Evolutionary conservation across 2,329 filamentous ascomycete genomes (phyloP), one percentile per base, ranked within the genome.

Genomic region (Penicillium sp.): DNA sequence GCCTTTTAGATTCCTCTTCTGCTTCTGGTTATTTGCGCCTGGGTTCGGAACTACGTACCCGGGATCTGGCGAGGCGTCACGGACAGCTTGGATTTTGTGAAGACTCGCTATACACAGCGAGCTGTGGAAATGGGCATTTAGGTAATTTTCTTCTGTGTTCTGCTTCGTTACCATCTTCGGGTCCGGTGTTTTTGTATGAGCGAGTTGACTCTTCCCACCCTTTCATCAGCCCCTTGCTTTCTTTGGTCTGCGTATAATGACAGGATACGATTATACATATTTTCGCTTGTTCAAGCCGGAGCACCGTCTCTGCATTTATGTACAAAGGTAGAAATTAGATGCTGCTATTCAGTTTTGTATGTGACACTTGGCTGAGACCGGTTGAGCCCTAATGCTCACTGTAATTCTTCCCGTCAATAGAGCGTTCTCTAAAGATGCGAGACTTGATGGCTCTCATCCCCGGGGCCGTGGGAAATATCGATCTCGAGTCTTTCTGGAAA

Each of bases 1-100:
- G 28, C 38, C 17, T 28, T 16, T 30, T 40, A 54, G 72, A 73
- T 75, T 54, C 72, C 72, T 42, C 60, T 74, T 45, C 58, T 74
- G 33, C 54, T 72, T 45, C 53, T 74, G 31, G 64, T 73, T 38
- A 57, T 73, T 21, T 63, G 64, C 25, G 63, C 71, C 33, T 73
- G 71, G 70, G 49, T 68, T 46, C 63, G 67, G 42, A 72, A 64
- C 49, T 64, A 65, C 32, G 57, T 66, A 36, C 69, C 70, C 7
- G 63, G 65, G 32, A 59, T 69, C 41, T 68, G 66, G 64, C 58
- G 64, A 52, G 62, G 56, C 30, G 48, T 68, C 38, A 60, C 55
- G 34, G 59, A 65, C 37, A 60, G 58, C 26, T 65, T 63, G 54
- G 58, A 68, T 41, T 65, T 65, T 50, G 50, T 69, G 21, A 69